Base-by-base conservation (phyloP, 176 grass and related monocot genomes). In the Aegilops longissima region DNA sequence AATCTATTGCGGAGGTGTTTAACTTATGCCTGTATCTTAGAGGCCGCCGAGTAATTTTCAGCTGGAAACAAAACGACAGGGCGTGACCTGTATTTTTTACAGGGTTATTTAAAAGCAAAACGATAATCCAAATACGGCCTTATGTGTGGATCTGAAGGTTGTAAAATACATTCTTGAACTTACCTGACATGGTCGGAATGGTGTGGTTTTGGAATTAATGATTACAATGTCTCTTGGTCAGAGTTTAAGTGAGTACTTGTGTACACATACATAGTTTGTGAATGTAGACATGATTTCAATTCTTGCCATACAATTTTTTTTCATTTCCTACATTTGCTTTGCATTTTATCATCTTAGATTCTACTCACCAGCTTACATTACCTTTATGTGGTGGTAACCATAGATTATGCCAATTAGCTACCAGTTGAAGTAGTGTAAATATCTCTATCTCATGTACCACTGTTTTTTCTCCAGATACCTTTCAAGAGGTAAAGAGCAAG, bases 401-500 rank as follows among this genome's bases (percentile, higher is more conserved):
- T 82, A 39, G 13, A 71, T 65, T 45, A 51, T 84, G 24, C 36
- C 4, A 42, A 35, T 83, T 83, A 6, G 9, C 6, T 3, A 73
- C 18, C 65, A 38, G 44, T 73, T 52, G 24, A 58, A 74, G 58
- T 35, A 40, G 52, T 34, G 63, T 83, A 77, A 79, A 27, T 36
- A 88, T 88, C 79, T 83, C 69, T 35, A 88, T 88, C 79, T 83
- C 70, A 84, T 67, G 45, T 81, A 20, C 24, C n/a, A 42, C 51
- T 54, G 51, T 64, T 81, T 5, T 79, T 38, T 87, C 88, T 90
- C 5, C 87, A 96, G 92, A 92, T 88, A 93, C 89, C 71, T 96
- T 96, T 71, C 92, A 89, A 84, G 92, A 96, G 74, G 94, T 96
- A 44, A 96, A 96, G 89, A 96, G 89, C 84, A 96, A 96, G 67